A percentile compares a stretch with the other conserved stretches of the same genome.
Conservation (phyloP, 176 grass and related monocot genomes). For the Lolium perenne region DNA sequence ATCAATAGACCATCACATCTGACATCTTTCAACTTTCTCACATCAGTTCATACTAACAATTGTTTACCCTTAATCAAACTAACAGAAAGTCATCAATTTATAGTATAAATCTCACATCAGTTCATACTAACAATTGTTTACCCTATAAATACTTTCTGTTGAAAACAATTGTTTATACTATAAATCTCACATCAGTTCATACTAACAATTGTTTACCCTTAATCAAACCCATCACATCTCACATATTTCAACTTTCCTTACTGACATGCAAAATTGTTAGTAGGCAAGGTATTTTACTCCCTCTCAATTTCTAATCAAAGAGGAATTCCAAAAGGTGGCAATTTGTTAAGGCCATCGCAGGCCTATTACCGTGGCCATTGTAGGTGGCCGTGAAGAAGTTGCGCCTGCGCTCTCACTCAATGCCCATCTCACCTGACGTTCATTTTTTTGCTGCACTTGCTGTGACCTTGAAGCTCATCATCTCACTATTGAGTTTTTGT, state of each 20-base stretch:
- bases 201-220: too few species aligned
- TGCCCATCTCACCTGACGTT: neutral
- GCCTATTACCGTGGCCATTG: neutral
- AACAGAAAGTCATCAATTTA: too few species aligned
- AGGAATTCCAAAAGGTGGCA: neutral
- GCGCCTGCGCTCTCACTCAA: neutral
- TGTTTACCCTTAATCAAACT: neutral
- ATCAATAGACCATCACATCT: neutral
- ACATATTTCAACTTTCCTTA: neutral
- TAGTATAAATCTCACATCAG: too few species aligned
- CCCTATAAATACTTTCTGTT: too few species aligned
- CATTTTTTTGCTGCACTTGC: neutral
- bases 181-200: too few species aligned
- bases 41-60: too few species aligned
- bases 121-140: too few species aligned
- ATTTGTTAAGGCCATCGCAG: neutral
- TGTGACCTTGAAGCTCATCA: neutral
- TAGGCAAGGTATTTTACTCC: neutral
- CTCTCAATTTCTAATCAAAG: neutral
- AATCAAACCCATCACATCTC: neutral
- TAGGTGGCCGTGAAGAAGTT: neutral
- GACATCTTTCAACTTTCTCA: neutral
- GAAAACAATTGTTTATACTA: too few species aligned
- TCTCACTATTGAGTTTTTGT: neutral
- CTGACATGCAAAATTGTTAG: neutral